phyloP scores from a whole-genome alignment of 495 filamentous ascomycete species.

The Aspergillus haitiensis region DNA sequence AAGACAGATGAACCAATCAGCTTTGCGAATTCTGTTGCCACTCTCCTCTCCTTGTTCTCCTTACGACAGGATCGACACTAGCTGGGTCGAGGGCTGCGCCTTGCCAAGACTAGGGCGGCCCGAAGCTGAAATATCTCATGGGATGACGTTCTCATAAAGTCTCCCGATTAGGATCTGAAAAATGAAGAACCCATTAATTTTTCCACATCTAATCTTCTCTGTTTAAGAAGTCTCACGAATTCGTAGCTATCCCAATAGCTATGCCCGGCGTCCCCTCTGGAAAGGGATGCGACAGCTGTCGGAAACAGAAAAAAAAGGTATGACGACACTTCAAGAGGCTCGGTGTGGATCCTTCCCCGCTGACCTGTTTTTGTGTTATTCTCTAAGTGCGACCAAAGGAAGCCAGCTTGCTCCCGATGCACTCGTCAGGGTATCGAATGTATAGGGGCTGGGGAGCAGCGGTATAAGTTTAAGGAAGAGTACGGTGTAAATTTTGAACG shows the following conservation, averaged over 20 bases:
- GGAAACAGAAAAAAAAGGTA: conserved; percentile 57
- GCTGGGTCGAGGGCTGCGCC: conserved; percentile 7
- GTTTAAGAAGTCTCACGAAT: neutral
- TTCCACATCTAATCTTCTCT: too few relatives aligned
- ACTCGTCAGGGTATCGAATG: conserved; percentile 45
- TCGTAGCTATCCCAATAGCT: neutral
- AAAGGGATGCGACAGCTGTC: conserved; percentile 51
- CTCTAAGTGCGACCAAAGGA: conserved; percentile 43
- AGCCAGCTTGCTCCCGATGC: conserved; percentile 48
- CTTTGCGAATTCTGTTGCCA: neutral
- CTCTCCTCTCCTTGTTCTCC: neutral
- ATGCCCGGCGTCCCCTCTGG: conserved; percentile 55
- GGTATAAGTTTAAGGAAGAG: conserved; percentile 51
- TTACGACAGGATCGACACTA: neutral
- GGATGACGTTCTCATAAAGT: neutral
- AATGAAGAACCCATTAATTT: neutral
- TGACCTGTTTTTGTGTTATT: neutral
- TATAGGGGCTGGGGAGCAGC: conserved; percentile 46
- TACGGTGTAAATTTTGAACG: conserved; percentile 6
- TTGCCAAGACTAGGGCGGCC: conserved; percentile 13
- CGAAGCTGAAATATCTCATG: neutral
- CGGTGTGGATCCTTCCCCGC: neutral
- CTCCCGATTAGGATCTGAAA: neutral
- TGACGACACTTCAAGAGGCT: neutral
- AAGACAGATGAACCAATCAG: too few relatives aligned